These are phyloP conservation scores for Neoscytalidium dimidiatum DNA, from an alignment of 2,329 filamentous ascomycete genomes.

Conservation along the genomic window DNA sequence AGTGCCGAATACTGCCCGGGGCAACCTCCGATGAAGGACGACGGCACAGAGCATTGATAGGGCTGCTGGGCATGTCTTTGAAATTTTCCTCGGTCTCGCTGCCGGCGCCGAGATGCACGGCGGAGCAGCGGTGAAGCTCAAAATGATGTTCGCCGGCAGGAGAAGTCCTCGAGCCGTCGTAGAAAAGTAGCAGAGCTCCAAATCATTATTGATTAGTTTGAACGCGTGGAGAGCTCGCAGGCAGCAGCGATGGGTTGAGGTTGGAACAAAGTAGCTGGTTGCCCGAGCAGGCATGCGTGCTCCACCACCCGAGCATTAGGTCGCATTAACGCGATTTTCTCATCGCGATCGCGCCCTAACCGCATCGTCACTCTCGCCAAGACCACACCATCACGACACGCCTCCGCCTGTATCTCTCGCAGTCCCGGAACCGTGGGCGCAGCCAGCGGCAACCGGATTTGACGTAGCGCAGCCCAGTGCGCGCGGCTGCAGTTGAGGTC, in stretches of 20 bases:
- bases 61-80: neutral
- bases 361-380: constrained; percentile 9
- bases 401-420: neutral
- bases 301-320: constrained; percentile 6
- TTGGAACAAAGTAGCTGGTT: constrained; percentile 11
- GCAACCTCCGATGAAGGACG: too few species aligned
- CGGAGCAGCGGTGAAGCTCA: neutral
- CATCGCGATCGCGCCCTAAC: neutral
- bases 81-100: too few species aligned
- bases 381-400: neutral
- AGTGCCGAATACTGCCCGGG: neutral
- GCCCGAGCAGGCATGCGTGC: constrained; percentile 8
- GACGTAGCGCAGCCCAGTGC: neutral
- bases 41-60: neutral
- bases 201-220: neutral
- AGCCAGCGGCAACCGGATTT: neutral
- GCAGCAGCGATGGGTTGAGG: neutral
- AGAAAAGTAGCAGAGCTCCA: neutral
- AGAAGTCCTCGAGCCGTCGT: too few species aligned
- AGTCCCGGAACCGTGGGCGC: neutral
- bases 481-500: neutral
- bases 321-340: constrained; percentile 15
- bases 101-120: neutral
- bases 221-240: neutral
- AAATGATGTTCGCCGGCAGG: too few species aligned